phyloP scores from a whole-genome alignment of 371 early-diverging fungal species.

The Lichtheimia hyalospora region DNA sequence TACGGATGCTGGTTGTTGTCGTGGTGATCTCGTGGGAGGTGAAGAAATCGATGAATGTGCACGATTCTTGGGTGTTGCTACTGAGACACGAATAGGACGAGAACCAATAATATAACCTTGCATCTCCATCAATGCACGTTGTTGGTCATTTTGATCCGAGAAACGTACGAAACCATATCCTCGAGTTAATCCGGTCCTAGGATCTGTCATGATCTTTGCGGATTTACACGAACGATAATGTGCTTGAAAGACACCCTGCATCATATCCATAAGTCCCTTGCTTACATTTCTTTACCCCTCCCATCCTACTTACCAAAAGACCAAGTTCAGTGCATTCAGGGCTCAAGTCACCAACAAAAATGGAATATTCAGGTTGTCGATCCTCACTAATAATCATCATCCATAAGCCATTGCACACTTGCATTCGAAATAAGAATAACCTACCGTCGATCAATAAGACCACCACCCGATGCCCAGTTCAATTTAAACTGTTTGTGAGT shows the following conservation, averaged over 20 bases:
- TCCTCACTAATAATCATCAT: slow-evolving; percentile 39
- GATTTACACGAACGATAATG: slow-evolving; percentile 72
- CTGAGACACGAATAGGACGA: slow-evolving; percentile 81
- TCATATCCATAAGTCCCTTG: not conserved
- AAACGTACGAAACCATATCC: slow-evolving; percentile 91
- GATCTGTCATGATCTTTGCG: slow-evolving; percentile 84
- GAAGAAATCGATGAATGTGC: slow-evolving; percentile 11
- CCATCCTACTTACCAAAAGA: slow-evolving; percentile 58
- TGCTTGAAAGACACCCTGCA: slow-evolving; percentile 53
- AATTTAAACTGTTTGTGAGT: slow-evolving; percentile 79
- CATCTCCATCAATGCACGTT: slow-evolving; percentile 81
- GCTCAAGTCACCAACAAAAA: slow-evolving; percentile 87
- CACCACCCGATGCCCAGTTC: slow-evolving; percentile 70
- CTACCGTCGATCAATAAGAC: slow-evolving; percentile 47
- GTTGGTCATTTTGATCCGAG: slow-evolving; percentile 69
- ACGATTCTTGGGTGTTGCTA: slow-evolving; percentile 71
- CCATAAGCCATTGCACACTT: not conserved
- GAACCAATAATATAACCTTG: slow-evolving; percentile 71
- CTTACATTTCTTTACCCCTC: not conserved
- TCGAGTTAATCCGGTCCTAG: slow-evolving; percentile 68
- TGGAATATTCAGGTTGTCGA: slow-evolving; percentile 71
- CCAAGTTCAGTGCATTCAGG: slow-evolving; percentile 71
- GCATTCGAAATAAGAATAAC: slow-evolving; percentile 18
- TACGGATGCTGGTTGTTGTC: slow-evolving; percentile 40
- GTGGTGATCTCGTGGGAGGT: slow-evolving; percentile 24